Evolutionary conservation across 2,329 filamentous ascomycete genomes (phyloP).

Genomic region (Coniochaeta prunicola): DNA sequence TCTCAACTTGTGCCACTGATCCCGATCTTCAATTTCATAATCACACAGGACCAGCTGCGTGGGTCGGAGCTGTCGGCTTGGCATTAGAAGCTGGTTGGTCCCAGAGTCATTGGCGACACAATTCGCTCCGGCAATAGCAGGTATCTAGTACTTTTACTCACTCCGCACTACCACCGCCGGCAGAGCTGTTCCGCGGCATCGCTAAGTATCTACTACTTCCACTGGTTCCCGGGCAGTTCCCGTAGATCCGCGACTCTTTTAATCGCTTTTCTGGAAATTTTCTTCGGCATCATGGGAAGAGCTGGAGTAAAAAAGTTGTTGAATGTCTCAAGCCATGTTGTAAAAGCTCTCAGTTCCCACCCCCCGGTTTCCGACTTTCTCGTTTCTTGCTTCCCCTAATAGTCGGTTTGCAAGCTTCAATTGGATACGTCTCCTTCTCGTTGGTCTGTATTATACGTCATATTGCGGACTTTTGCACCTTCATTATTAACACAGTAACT

Average conservation of each 20-base stretch:
- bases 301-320: slow-evolving; percentile 1
- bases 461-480: not conserved
- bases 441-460: slow-evolving; percentile 1
- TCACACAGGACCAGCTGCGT: not conserved
- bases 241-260: not conserved
- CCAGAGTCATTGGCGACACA: not conserved
- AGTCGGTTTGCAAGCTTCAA: not conserved
- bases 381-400: not conserved
- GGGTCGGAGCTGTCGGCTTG: not conserved
- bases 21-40: no score
- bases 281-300: slow-evolving; percentile 3
- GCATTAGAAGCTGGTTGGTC: not conserved
- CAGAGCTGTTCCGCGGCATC: not conserved
- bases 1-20: no score
- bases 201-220: not conserved
- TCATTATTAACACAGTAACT: not conserved
- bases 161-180: not conserved
- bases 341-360: not conserved
- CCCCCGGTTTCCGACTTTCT: not conserved
- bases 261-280: slow-evolving; percentile 1
- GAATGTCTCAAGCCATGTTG: not conserved
- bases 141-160: not conserved
- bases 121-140: not conserved
- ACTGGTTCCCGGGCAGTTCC: not conserved
- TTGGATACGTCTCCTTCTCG: not conserved